Conservation (phyloP, 495 filamentous ascomycete species). For the Penicillium herquei region DNA sequence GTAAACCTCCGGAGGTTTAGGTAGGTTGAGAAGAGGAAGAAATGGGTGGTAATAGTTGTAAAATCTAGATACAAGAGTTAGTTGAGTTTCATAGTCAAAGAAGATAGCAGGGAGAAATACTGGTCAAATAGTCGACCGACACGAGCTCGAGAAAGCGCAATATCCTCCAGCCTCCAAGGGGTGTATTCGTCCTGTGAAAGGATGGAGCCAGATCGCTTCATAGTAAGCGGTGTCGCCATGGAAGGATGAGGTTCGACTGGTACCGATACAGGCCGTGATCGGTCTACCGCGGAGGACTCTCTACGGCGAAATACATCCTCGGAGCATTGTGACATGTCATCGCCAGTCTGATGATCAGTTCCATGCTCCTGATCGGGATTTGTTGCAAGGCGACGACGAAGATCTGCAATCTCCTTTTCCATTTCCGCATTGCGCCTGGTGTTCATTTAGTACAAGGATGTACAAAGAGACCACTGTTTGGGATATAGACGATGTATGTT, state of each 20-base stretch:
- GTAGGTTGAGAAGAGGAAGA: slow-evolving; percentile 73
- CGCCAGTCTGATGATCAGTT: slow-evolving; percentile 30
- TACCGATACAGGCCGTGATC: slow-evolving; percentile 36
- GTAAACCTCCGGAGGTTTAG: slow-evolving; percentile 72
- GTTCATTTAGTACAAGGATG: slow-evolving; percentile 7
- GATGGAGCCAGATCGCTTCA: slow-evolving; percentile 41
- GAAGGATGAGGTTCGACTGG: slow-evolving; percentile 36
- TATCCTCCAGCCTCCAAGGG: slow-evolving; percentile 43
- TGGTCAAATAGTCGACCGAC: slow-evolving; percentile 45
- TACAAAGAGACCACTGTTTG: background rate
- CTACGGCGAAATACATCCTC: slow-evolving; percentile 38
- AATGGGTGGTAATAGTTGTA: slow-evolving; percentile 84
- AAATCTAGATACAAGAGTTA: slow-evolving; percentile 46
- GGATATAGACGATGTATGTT: background rate
- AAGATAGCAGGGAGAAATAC: slow-evolving; percentile 20
- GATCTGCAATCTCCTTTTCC: slow-evolving; percentile 49
- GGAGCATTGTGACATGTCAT: slow-evolving; percentile 40
- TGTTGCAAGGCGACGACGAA: slow-evolving; percentile 42
- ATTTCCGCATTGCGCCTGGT: slow-evolving; percentile 51
- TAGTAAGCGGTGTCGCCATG: slow-evolving; percentile 38
- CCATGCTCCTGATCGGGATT: slow-evolving; percentile 28
- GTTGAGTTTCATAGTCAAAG: background rate
- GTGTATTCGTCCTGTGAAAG: slow-evolving; percentile 38
- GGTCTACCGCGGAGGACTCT: slow-evolving; percentile 29
- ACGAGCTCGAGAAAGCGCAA: slow-evolving; percentile 37